These are phyloP conservation scores for Tritrichomonas musculus DNA, from an alignment of 208 protist genomes.

Conservation along the genomic window DNA sequence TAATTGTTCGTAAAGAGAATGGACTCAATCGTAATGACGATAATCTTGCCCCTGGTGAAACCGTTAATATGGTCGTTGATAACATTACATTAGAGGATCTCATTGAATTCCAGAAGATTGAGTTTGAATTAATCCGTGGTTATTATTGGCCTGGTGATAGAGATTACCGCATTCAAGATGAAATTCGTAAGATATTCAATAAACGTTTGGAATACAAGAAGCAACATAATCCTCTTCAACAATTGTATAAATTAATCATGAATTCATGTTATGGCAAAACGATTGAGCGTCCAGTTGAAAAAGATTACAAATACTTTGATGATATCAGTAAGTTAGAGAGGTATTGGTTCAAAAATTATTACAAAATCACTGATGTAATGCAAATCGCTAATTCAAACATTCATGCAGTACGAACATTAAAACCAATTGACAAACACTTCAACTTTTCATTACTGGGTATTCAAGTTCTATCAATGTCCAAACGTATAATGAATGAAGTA, in stretches of 20 bases:
- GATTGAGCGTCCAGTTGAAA: not conserved
- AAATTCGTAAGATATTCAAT: not conserved
- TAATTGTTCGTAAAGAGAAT: no score
- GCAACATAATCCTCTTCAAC: not conserved
- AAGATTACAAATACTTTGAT: not conserved
- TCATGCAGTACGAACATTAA: not conserved
- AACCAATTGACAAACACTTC: conserved; percentile 2
- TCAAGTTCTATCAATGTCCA: not conserved
- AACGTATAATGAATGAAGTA: not conserved
- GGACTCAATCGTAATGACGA: no score
- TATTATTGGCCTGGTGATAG: not conserved
- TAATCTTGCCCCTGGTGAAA: no score
- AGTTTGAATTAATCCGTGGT: not conserved
- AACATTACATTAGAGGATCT: no score
- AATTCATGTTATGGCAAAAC: conserved; percentile 16
- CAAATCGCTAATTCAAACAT: not conserved
- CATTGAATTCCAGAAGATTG: no score
- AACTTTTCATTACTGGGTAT: not conserved
- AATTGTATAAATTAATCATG: conserved; percentile 17
- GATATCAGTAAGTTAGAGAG: not conserved
- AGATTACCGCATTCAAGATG: not conserved
- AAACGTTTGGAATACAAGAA: conserved; percentile 3
- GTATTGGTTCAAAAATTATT: not conserved
- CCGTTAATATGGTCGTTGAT: no score
- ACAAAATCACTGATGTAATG: not conserved